These are phyloP conservation scores for Clavaria fumosa DNA, from an alignment of 768 basidiomycete species.

Conservation along the genomic window DNA sequence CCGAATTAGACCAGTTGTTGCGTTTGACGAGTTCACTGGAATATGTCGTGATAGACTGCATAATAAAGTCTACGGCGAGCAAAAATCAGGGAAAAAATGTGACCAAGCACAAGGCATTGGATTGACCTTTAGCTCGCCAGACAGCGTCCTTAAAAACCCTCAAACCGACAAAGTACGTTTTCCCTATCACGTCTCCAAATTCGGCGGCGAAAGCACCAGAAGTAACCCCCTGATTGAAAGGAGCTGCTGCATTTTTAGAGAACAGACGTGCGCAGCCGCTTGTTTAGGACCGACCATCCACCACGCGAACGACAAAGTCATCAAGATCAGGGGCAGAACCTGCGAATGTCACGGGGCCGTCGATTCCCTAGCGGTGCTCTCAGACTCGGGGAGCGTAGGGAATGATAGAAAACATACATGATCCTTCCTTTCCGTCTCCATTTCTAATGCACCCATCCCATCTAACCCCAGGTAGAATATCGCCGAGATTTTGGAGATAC, in stretches of 20 bases:
- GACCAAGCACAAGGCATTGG: slow-evolving; percentile 1
- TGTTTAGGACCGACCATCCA: slow-evolving; percentile 41
- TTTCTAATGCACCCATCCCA: slow-evolving; percentile 66
- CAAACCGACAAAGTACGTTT: slow-evolving; percentile 54
- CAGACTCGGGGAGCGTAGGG: slow-evolving; percentile 6
- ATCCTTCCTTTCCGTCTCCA: slow-evolving; percentile 68
- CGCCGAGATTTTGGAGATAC: no score
- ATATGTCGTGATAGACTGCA: slow-evolving; percentile 41
- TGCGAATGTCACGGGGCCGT: slow-evolving; percentile 49
- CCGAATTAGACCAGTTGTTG: slow-evolving; percentile 20
- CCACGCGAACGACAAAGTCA: slow-evolving; percentile 65
- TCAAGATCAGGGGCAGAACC: slow-evolving; percentile 71
- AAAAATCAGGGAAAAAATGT: neutral
- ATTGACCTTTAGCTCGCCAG: slow-evolving; percentile 75
- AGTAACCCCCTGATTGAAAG: slow-evolving; percentile 37
- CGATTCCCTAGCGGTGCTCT: slow-evolving; percentile 43
- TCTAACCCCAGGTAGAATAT: slow-evolving; percentile 85
- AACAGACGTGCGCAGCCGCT: neutral
- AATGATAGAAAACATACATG: slow-evolving; percentile 26
- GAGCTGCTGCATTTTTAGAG: slow-evolving; percentile 25
- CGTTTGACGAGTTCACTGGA: slow-evolving; percentile 39
- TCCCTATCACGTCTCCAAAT: slow-evolving; percentile 50
- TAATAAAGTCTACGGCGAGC: slow-evolving; percentile 36
- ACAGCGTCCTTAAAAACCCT: slow-evolving; percentile 43
- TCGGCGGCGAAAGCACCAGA: slow-evolving; percentile 38